Evolutionary conservation across 192 early-diverging fungal species (phyloP).

Genomic region (Backusella westeae): DNA sequence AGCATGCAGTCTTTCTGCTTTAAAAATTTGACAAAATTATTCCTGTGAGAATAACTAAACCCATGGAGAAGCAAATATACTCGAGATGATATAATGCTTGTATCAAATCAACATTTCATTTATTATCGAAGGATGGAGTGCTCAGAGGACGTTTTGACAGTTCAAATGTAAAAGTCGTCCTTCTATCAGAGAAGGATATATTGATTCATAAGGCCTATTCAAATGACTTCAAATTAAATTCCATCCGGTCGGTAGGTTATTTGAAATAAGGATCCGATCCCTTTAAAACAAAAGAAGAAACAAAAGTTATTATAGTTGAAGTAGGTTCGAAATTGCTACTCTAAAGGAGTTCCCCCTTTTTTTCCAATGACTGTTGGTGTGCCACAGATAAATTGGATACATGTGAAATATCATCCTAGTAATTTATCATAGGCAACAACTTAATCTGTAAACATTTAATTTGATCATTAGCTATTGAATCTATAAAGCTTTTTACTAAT

Average conservation of each 20-base stretch:
- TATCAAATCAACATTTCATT: not conserved
- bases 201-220: not conserved
- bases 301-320: not conserved
- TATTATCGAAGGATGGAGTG: not conserved
- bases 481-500: not conserved
- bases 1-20: not conserved
- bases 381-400: not conserved
- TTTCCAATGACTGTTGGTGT: not conserved
- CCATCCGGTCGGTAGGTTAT: not conserved
- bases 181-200: not conserved
- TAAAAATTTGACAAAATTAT: not conserved
- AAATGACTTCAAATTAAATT: not conserved
- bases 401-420: not conserved
- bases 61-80: too few species aligned
- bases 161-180: not conserved
- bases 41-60: not conserved
- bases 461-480: not conserved
- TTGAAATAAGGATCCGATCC: not conserved
- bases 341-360: not conserved
- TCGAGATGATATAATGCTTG: not conserved
- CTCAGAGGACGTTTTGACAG: not conserved
- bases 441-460: too few species aligned
- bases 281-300: not conserved
- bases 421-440: not conserved
- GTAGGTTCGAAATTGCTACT: too few species aligned